phyloP scores from a whole-genome alignment of 1,284 basidiomycete species.

The Abortiporus biennis region DNA sequence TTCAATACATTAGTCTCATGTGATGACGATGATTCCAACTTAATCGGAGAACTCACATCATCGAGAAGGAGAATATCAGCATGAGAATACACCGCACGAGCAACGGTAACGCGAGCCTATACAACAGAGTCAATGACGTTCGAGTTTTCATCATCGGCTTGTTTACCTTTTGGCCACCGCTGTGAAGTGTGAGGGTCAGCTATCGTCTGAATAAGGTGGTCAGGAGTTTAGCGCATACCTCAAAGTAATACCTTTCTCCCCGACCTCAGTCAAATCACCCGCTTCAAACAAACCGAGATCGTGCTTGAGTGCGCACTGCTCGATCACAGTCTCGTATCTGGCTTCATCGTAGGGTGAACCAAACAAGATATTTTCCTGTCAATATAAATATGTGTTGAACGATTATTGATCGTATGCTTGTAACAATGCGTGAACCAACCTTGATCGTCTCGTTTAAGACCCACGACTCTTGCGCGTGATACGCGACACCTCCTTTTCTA shows the following conservation, averaged over 20 bases:
- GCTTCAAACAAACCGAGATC: constrained; percentile 62
- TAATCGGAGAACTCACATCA: constrained; percentile 43
- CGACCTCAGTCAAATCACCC: constrained; percentile 65
- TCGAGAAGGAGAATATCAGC: constrained; percentile 59
- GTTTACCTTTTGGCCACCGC: constrained; percentile 68
- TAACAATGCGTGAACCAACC: constrained; percentile 16
- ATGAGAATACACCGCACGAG: constrained; percentile 62
- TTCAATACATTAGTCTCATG: background rate
- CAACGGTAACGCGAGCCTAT: constrained; percentile 63
- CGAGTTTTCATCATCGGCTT: background rate
- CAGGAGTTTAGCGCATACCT: constrained; percentile 22
- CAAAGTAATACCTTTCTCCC: constrained; percentile 49
- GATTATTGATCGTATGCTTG: background rate
- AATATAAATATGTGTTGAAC: background rate
- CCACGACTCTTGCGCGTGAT: constrained; percentile 74
- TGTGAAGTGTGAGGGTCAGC: background rate
- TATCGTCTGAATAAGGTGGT: background rate
- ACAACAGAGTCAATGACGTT: background rate
- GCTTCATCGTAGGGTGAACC: constrained; percentile 33
- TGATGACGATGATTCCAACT: constrained; percentile 13
- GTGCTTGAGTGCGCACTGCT: constrained; percentile 55
- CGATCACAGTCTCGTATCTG: constrained; percentile 39
- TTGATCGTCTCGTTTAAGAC: constrained; percentile 47
- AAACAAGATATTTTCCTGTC: constrained; percentile 36
- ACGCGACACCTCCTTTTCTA: constrained; percentile 56